Evolutionary conservation across 2,329 filamentous ascomycete genomes (phyloP), one percentile per base, ranked within the genome.

Genomic region (Juglanconis sp.): DNA sequence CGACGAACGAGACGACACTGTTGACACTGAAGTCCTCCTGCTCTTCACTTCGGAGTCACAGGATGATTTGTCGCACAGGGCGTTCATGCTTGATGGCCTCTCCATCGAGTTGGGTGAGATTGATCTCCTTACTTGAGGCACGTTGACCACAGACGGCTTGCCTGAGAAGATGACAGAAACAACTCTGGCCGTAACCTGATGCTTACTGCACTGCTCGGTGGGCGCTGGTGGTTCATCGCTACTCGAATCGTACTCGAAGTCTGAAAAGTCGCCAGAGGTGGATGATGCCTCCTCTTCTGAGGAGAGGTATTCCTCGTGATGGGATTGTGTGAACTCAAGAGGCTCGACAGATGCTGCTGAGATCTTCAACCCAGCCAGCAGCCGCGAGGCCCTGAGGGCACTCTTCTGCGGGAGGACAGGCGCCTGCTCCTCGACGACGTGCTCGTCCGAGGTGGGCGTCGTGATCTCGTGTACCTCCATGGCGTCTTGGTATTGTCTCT

Each of bases 281-380:
- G 85, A 85, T 1, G 85, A 87, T 35, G 80, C 84, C 64, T 87
- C 86, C 69, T 88, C 86, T 65, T 88, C 86, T 0, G 84, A 87
- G 2, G 85, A 87, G 32, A 88, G 80, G 70, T 88, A 88, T 60
- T 84, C 68, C 59, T 86, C 81, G 69, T 87, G 84, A 5, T 84
- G 81, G 2, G 78, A 74, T 15, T 70, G 69, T 30, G 76, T 73
- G 51, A 77, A 73, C 13, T 73, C 67, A 32, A 72, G 66, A 59
- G 69, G 54, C 67, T 68, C 42, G 61, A 68, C 63, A 72, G 69
- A 64, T 66, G 71, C 49, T 66, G 71, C 49, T 5, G 56, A 49
- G 46, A 63, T 59, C 66, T 74, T 75, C 8, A 79, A 67, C 49
- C 67, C 67, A 51, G 68, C 65, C 47, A 81, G 72, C 13, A 81